Evolutionary conservation across 306 rosid genomes (phyloP).

Genomic region (Erythrophleum fordii): DNA sequence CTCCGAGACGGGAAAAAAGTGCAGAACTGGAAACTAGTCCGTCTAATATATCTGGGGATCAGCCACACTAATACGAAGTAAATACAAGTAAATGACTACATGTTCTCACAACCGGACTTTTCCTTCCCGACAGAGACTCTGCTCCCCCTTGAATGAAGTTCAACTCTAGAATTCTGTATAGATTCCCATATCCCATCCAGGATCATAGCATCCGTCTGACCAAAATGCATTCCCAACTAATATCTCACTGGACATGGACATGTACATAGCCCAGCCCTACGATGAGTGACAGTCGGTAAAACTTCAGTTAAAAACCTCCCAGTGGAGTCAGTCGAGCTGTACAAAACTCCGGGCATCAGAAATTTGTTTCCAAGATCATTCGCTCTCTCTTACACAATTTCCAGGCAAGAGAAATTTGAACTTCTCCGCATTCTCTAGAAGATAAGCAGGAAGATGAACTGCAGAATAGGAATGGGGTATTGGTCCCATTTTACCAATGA

Average conservation of each 20-base stretch:
- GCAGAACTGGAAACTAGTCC: conserved; percentile 33
- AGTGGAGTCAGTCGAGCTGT: conserved; percentile 46
- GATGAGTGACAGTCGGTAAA: conserved; percentile 42
- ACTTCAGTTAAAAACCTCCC: conserved; percentile 38
- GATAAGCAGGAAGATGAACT: conserved; percentile 81
- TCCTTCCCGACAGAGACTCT: conserved; percentile 30
- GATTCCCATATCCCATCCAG: background rate
- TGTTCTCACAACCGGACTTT: conserved; percentile 29
- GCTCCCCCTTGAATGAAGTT: conserved; percentile 45
- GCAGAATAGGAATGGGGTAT: conserved; percentile 89
- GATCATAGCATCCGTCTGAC: conserved; percentile 44
- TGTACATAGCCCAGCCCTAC: conserved; percentile 34
- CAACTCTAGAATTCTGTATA: conserved; percentile 62
- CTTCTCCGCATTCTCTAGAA: conserved; percentile 66
- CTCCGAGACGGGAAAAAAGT: conserved; percentile 41
- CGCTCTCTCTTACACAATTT: conserved; percentile 63
- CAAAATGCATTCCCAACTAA: conserved; percentile 53
- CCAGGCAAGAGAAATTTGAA: conserved; percentile 86
- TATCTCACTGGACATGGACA: conserved; percentile 33
- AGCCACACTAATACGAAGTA: conserved; percentile 32
- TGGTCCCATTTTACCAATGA: conserved; percentile 88
- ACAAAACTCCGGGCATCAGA: conserved; percentile 9
- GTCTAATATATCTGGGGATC: conserved; percentile 30
- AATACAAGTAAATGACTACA: conserved; percentile 30
- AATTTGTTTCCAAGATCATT: conserved; percentile 25